Evolutionary conservation across 306 rosid species (phyloP).

Genomic region (Lablab purpureus): DNA sequence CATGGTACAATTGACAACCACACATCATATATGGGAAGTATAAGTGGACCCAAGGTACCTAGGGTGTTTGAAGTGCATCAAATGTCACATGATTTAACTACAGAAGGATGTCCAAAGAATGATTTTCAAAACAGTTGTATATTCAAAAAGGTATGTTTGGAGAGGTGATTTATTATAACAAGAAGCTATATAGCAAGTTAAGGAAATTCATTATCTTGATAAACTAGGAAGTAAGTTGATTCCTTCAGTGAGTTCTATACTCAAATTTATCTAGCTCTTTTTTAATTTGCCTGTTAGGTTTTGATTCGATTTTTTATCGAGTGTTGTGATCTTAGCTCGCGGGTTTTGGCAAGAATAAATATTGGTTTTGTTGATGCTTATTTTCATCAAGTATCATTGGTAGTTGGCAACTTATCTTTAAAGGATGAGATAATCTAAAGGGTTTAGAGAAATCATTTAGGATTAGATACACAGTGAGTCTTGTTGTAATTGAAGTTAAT

Average conservation of each 20-base stretch:
- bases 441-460: neutral
- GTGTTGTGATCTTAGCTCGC: neutral
- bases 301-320: neutral
- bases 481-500: too few relatives aligned
- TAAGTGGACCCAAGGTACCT: constrained; percentile 46
- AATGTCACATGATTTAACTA: constrained; percentile 40
- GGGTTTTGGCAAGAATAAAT: neutral
- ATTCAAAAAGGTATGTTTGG: constrained; percentile 48
- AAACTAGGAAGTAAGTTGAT: constrained; percentile 14
- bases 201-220: constrained; percentile 5
- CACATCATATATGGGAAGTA: constrained; percentile 50
- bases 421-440: neutral
- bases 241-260: neutral
- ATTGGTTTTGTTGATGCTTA: neutral
- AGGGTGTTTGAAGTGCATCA: constrained; percentile 47
- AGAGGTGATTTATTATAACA: constrained; percentile 20
- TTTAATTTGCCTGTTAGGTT: neutral
- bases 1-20: constrained; percentile 46
- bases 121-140: constrained; percentile 32
- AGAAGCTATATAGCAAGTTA: constrained; percentile 3
- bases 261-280: constrained; percentile 3
- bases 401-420: neutral
- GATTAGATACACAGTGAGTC: neutral
- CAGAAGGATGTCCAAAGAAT: constrained; percentile 35
- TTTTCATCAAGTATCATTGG: neutral